phyloP scores from a whole-genome alignment of 148 eudicot genomes.

The Mesembryanthemum crystallinum region DNA sequence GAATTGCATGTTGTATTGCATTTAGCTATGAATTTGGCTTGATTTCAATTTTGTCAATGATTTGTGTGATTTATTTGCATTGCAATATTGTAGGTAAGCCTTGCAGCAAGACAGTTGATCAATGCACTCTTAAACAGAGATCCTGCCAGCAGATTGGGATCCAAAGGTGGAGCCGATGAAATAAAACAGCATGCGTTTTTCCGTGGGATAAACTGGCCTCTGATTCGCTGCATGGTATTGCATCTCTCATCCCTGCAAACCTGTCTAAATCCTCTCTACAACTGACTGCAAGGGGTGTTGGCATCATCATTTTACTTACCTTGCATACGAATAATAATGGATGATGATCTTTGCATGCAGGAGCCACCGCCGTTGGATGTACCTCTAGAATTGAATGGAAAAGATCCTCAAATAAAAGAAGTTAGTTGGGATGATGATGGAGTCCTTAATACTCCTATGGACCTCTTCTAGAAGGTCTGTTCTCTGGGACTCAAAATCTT shows the following conservation, averaged over 20 bases:
- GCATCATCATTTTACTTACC: not conserved
- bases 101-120: slow-evolving; percentile 82
- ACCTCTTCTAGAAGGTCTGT: slow-evolving; percentile 61
- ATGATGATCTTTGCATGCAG: slow-evolving; percentile 36
- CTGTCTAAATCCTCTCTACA: not conserved
- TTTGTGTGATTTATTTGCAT: not conserved
- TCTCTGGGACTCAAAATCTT: too few species aligned
- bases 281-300: not conserved
- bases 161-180: slow-evolving; percentile 72
- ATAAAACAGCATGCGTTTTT: slow-evolving; percentile 84
- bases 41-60: not conserved
- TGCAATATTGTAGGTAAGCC: slow-evolving; percentile 60
- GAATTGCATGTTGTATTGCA: not conserved
- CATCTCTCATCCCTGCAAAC: not conserved
- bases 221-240: slow-evolving; percentile 88
- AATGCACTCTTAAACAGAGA: slow-evolving; percentile 77
- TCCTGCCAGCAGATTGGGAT: slow-evolving; percentile 82
- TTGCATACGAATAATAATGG: not conserved
- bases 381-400: slow-evolving; percentile 63
- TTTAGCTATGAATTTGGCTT: not conserved
- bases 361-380: slow-evolving; percentile 76
- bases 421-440: slow-evolving; percentile 77
- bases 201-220: slow-evolving; percentile 88
- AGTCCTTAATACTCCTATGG: slow-evolving; percentile 59
- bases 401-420: slow-evolving; percentile 56